Base-by-base conservation (phyloP, 2,329 filamentous ascomycete genomes). In the Cladophialophora carrionii region DNA sequence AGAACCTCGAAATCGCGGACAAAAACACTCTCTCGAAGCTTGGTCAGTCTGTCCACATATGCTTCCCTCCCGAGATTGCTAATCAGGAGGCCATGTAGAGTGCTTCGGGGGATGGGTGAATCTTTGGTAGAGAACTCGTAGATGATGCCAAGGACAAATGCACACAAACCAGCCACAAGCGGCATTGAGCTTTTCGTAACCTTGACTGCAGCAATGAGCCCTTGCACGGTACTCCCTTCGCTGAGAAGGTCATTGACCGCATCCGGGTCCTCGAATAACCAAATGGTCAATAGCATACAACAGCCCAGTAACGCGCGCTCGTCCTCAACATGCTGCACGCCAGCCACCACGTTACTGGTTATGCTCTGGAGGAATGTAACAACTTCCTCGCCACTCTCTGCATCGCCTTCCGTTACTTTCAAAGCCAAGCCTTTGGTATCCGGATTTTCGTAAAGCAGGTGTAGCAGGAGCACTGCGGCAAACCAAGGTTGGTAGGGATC, bases 51-150 rank as follows among this genome's bases (percentile, higher is more conserved):
- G 76, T 96, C 90, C 62, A 96, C 86, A 74, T 96, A 99, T 72
- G 89, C 88, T 72, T 96, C 92, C 70, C 93, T 88, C 46, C 92
- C 91, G 72, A 98, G 84, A 64, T 89, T 87, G 52, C 89, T 87
- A 31, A 86, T 83, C 41, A 99, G 81, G 31, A 97, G 85, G 26
- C 90, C 87, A 73, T 96, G 90, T 52, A 99, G 80, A 9, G 90
- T 93, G 26, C 87, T 83, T 66, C 95, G 85, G 5, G 94, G 86
- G 58, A 99, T 89, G 0, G 95, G 92, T 0, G 94, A 98, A 77
- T 99, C 95, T 75, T 96, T 96, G 0, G 94, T 97, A 9, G 94
- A 98, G 74, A 98, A 99, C 73, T 99, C 95, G 75, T 98, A 99
- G 4, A 95, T 84, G 22, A 96, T 88, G 9, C 94, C 95, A 1